Percentiles rank a stretch among this genome's conserved stretches.
These are phyloP conservation scores for Citrus unshiu DNA, from an alignment of 345 rosid species.

Conservation along the genomic window DNA sequence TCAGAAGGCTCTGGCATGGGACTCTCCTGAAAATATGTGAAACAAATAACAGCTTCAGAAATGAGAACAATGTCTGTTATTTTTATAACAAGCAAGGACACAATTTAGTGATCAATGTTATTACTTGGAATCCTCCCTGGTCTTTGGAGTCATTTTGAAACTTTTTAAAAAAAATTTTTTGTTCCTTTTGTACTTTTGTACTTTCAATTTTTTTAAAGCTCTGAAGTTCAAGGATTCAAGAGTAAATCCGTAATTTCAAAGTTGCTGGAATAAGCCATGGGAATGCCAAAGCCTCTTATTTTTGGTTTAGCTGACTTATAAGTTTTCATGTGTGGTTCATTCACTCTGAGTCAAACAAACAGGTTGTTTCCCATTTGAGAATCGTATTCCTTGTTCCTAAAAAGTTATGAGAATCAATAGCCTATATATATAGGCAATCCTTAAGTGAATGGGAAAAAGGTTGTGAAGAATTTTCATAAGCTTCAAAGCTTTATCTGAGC, in stretches of 20 bases:
- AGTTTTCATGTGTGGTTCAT: background rate
- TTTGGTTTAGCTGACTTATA: background rate
- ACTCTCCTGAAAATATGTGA: slow-evolving; percentile 60
- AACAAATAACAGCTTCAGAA: background rate
- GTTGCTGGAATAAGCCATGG: background rate
- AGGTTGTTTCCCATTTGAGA: background rate
- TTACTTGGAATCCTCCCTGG: background rate
- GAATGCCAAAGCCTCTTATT: background rate
- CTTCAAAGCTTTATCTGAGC: background rate
- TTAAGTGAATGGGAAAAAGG: background rate
- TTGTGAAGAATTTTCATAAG: background rate
- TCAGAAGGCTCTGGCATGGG: slow-evolving; percentile 92
- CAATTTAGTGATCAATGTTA: background rate
- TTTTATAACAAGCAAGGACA: background rate
- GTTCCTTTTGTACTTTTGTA: background rate
- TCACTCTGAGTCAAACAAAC: background rate
- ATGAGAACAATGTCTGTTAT: background rate
- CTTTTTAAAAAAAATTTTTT: too few species aligned
- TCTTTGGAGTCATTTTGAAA: background rate
- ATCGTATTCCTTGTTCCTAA: background rate
- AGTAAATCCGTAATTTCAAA: background rate
- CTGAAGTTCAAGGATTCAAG: background rate
- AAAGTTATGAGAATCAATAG: background rate
- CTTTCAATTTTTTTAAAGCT: background rate
- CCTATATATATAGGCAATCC: background rate